These are phyloP conservation scores for Fusarium longipes DNA, from an alignment of 2,329 filamentous ascomycete species.

Conservation along the genomic window DNA sequence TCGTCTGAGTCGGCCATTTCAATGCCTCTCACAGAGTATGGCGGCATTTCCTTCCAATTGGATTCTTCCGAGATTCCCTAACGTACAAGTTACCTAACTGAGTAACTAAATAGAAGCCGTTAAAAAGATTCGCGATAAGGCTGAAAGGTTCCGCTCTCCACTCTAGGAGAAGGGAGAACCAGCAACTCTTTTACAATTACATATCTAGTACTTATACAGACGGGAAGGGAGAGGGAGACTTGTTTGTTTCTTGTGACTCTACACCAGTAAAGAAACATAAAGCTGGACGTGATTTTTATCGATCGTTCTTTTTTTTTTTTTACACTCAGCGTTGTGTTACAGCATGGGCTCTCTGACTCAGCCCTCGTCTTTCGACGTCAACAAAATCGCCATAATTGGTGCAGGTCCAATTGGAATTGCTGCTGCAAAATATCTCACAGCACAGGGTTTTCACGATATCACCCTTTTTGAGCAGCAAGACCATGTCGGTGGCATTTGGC, in stretches of 20 bases:
- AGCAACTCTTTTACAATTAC: slow-evolving; percentile 8
- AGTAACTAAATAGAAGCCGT: slow-evolving; percentile 18
- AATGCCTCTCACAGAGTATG: slow-evolving; percentile 7
- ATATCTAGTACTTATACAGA: slow-evolving; percentile 6
- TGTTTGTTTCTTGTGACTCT: not conserved
- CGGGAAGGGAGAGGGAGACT: not conserved
- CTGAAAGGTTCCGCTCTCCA: slow-evolving; percentile 42
- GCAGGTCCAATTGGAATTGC: slow-evolving; percentile 84
- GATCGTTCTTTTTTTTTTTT: not conserved
- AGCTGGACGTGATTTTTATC: not conserved
- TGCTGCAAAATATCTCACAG: slow-evolving; percentile 82
- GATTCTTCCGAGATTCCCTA: not conserved
- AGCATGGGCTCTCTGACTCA: slow-evolving; percentile 49
- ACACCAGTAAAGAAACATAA: not conserved
- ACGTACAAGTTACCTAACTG: not conserved
- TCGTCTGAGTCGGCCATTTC: slow-evolving; percentile 1
- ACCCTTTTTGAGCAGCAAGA: slow-evolving; percentile 85
- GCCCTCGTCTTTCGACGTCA: slow-evolving; percentile 60
- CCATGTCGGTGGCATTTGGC: slow-evolving; percentile 86
- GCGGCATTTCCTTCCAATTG: slow-evolving; percentile 13
- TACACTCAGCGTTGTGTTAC: not conserved
- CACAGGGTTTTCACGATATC: slow-evolving; percentile 77
- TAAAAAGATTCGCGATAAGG: slow-evolving; percentile 26
- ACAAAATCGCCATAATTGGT: slow-evolving; percentile 80
- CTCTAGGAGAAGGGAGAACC: slow-evolving; percentile 24